Conservation (phyloP, 371 early-diverging fungal genomes). For the Lichtheimia corymbifera region DNA sequence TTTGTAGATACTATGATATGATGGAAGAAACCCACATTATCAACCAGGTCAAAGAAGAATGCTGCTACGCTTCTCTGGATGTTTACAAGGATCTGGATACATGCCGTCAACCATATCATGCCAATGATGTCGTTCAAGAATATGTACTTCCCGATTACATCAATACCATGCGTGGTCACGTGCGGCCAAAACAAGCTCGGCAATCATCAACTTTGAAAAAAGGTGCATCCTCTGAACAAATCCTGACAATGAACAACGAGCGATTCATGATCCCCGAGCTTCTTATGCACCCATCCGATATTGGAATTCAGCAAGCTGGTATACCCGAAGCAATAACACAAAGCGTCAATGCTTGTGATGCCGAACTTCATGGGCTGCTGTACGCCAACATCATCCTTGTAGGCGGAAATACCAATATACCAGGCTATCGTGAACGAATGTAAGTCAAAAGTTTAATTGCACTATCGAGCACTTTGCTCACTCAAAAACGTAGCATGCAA, state of each 20-base stretch:
- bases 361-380: constrained; percentile 66
- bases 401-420: constrained; percentile 75
- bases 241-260: constrained; percentile 80
- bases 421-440: constrained; percentile 73
- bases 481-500: constrained; percentile 30
- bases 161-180: constrained; percentile 58
- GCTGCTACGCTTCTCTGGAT: constrained; percentile 78
- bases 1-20: constrained; percentile 78
- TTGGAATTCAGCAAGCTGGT: constrained; percentile 84
- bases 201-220: constrained; percentile 15
- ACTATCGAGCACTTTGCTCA: background rate
- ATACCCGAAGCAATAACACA: constrained; percentile 76
- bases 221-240: constrained; percentile 49
- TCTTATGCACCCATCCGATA: constrained; percentile 81
- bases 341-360: constrained; percentile 57
- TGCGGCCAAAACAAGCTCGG: constrained; percentile 30
- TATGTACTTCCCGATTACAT: constrained; percentile 85
- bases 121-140: constrained; percentile 64
- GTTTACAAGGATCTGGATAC: constrained; percentile 65
- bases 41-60: constrained; percentile 81
- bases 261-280: constrained; percentile 86
- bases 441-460: constrained; percentile 25
- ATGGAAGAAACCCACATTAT: constrained; percentile 89
- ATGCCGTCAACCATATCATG: constrained; percentile 49
- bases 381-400: constrained; percentile 77